A percentile compares a stretch with the other conserved stretches of the same genome.
These are phyloP conservation scores for Paecilomyces formosus DNA, from an alignment of 2,329 filamentous ascomycete genomes.

Conservation along the genomic window DNA sequence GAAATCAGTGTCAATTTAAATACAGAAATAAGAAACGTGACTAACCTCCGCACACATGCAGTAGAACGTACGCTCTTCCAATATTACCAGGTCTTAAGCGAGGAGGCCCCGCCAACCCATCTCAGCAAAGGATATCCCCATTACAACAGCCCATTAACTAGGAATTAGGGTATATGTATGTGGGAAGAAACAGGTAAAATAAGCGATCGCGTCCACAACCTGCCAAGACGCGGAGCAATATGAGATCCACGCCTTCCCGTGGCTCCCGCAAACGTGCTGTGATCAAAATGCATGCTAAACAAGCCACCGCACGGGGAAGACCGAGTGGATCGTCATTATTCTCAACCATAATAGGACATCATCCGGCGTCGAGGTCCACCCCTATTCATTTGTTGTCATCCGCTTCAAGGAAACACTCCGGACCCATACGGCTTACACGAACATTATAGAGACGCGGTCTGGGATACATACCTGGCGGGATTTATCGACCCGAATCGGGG, in stretches of 20 bases:
- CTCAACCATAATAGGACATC: not conserved
- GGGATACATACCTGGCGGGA: not conserved
- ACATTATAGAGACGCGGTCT: not conserved
- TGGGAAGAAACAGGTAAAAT: not conserved
- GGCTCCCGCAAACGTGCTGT: not conserved
- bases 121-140: not conserved
- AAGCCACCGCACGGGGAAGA: not conserved
- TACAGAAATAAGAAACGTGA: not conserved
- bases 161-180: too few species aligned
- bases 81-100: not conserved
- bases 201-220: not conserved
- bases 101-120: not conserved
- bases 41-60: not conserved
- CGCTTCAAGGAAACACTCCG: not conserved
- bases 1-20: not conserved
- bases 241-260: not conserved
- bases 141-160: not conserved
- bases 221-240: not conserved
- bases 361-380: not conserved
- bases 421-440: not conserved
- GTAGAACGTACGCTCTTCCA: not conserved
- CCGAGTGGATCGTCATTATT: not conserved
- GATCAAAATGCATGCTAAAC: not conserved
- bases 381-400: not conserved
- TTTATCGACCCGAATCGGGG: not conserved